Percentiles rank a stretch among this genome's conserved stretches.
These are phyloP conservation scores for Clavariopsis aquatica DNA, from an alignment of 495 filamentous ascomycete species.

Conservation along the genomic window DNA sequence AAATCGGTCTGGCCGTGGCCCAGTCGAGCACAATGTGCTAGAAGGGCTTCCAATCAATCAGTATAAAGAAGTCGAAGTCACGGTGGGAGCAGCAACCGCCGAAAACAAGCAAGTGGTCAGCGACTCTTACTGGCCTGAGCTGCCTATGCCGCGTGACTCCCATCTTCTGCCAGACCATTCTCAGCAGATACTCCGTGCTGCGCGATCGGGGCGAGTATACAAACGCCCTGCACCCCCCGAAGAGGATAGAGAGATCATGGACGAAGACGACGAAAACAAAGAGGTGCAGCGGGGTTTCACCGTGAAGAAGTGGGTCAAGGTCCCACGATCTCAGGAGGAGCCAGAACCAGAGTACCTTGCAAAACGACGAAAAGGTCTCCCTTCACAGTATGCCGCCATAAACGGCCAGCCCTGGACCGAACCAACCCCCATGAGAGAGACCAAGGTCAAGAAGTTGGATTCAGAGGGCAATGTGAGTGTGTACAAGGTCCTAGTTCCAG, in stretches of 20 bases:
- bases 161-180: slow-evolving; percentile 75
- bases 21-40: slow-evolving; percentile 91
- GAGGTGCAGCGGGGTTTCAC: slow-evolving; percentile 66
- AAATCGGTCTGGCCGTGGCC: slow-evolving; percentile 67
- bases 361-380: slow-evolving; percentile 78
- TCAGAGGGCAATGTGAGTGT: slow-evolving; percentile 76
- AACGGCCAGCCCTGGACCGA: slow-evolving; percentile 50
- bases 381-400: slow-evolving; percentile 53
- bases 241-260: slow-evolving; percentile 44
- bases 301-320: slow-evolving; percentile 73
- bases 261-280: slow-evolving; percentile 56
- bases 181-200: slow-evolving; percentile 75
- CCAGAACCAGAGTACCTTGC: slow-evolving; percentile 79
- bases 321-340: slow-evolving; percentile 74
- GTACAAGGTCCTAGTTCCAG: slow-evolving; percentile 76
- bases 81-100: slow-evolving; percentile 63
- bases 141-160: slow-evolving; percentile 82
- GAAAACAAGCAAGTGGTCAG: slow-evolving; percentile 47
- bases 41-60: slow-evolving; percentile 92
- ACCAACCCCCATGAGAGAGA: slow-evolving; percentile 63
- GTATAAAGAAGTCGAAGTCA: slow-evolving; percentile 73
- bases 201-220: slow-evolving; percentile 72
- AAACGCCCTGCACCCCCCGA: slow-evolving; percentile 57
- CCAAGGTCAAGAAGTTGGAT: slow-evolving; percentile 75
- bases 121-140: slow-evolving; percentile 60